Percentiles rank a stretch among this genome's conserved stretches.
phyloP scores from a whole-genome alignment of 1,139 yeast species.

The Suhomyces bokatorum region DNA sequence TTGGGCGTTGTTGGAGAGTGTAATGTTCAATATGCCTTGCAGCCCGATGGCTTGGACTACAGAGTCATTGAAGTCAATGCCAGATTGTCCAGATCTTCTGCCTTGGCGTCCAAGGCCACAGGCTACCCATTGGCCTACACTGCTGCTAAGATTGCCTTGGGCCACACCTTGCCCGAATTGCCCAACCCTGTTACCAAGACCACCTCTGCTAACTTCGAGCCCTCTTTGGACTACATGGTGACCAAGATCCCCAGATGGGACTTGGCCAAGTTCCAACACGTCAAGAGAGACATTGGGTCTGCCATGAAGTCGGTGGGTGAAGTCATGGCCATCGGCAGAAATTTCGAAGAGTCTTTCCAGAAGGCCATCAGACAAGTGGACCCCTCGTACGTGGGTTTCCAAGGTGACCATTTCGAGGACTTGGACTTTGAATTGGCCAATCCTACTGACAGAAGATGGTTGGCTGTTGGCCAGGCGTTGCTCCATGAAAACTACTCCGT shows the following conservation, averaged over 20 bases:
- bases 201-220: conserved; percentile 95
- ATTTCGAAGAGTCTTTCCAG: conserved; percentile 95
- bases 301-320: conserved; percentile 99
- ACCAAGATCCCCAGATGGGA: conserved; percentile 99
- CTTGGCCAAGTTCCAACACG: conserved; percentile 91
- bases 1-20: conserved; percentile 99
- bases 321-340: conserved; percentile 98
- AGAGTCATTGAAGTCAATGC: conserved; percentile 98
- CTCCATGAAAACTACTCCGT: conserved; percentile 87
- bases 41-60: conserved; percentile 93
- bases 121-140: conserved; percentile 98
- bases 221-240: conserved; percentile 93
- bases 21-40: conserved; percentile 95
- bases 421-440: conserved; percentile 78
- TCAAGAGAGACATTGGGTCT: conserved; percentile 87
- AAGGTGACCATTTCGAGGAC: conserved; percentile 79
- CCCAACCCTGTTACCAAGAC: conserved; percentile 97
- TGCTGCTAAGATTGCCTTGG: conserved; percentile 95
- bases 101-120: conserved; percentile 96
- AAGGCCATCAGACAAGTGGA: conserved; percentile 97
- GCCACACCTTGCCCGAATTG: conserved; percentile 90
- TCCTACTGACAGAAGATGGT: conserved; percentile 97
- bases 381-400: conserved; percentile 88
- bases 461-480: conserved; percentile 97
- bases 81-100: conserved; percentile 94